These are phyloP conservation scores for Komagataella ulmi DNA, from an alignment of 805 yeast genomes.

Conservation along the genomic window DNA sequence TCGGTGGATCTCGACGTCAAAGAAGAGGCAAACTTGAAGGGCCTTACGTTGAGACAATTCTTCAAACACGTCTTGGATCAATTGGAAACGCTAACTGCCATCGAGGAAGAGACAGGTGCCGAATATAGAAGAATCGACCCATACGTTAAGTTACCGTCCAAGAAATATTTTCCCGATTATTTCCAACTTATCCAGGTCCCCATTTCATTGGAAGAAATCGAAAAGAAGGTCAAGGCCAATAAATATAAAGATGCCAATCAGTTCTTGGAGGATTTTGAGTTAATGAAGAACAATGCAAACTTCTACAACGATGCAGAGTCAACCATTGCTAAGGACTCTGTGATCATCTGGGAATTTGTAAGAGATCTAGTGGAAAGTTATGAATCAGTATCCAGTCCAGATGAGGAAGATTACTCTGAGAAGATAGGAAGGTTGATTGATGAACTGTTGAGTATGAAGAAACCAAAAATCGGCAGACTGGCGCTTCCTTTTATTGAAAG, in stretches of 20 bases:
- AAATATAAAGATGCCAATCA: slow-evolving; percentile 24
- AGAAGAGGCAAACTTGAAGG: neutral
- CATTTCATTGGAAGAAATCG: slow-evolving; percentile 57
- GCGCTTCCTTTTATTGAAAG: slow-evolving; percentile 66
- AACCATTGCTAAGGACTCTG: slow-evolving; percentile 56
- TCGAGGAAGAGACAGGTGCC: neutral
- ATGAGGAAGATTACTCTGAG: slow-evolving; percentile 1
- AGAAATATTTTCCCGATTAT: slow-evolving; percentile 70
- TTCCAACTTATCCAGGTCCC: slow-evolving; percentile 53
- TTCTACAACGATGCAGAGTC: slow-evolving; percentile 57
- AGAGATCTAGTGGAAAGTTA: slow-evolving; percentile 30
- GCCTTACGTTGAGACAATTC: neutral
- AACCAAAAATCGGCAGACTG: slow-evolving; percentile 35
- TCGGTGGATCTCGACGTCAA: neutral
- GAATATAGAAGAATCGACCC: neutral
- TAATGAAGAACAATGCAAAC: slow-evolving; percentile 59
- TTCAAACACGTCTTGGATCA: neutral
- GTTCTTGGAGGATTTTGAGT: slow-evolving; percentile 46
- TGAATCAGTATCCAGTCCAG: slow-evolving; percentile 10
- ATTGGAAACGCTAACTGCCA: neutral
- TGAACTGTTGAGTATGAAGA: slow-evolving; percentile 16
- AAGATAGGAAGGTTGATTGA: slow-evolving; percentile 15
- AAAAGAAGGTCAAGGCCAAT: slow-evolving; percentile 25
- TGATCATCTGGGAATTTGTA: slow-evolving; percentile 41
- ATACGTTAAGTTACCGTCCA: slow-evolving; percentile 49